These are phyloP conservation scores for Sclerotiophoma versabilis DNA, from an alignment of 2,329 filamentous ascomycete species.

Conservation along the genomic window DNA sequence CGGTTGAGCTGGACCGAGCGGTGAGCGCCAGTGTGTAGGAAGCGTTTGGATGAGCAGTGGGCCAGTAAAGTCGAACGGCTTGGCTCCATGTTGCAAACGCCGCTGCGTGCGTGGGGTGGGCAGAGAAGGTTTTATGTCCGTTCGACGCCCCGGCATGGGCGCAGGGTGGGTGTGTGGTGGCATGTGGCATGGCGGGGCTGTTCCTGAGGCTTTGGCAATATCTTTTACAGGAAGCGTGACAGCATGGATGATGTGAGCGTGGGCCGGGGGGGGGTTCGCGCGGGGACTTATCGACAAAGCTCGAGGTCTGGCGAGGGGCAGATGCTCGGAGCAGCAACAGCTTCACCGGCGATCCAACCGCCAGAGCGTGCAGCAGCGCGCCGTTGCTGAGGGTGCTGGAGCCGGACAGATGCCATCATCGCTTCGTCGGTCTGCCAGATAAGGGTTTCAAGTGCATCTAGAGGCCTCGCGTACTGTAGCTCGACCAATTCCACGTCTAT, in stretches of 20 bases:
- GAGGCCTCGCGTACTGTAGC: slow-evolving; percentile 1
- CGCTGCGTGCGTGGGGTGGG: slow-evolving; percentile 32
- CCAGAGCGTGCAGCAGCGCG: not conserved
- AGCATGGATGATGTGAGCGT: slow-evolving; percentile 21
- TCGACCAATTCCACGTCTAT: slow-evolving; percentile 5
- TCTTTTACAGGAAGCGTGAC: slow-evolving; percentile 17
- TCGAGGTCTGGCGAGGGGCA: slow-evolving; percentile 14
- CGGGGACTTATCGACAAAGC: slow-evolving; percentile 18
- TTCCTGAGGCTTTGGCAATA: slow-evolving; percentile 25
- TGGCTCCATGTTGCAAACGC: slow-evolving; percentile 21
- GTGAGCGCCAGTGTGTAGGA: slow-evolving; percentile 19
- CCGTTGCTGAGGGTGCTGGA: slow-evolving; percentile 3
- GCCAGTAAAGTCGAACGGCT: slow-evolving; percentile 21
- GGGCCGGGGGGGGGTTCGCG: slow-evolving; percentile 11
- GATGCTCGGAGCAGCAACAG: slow-evolving; percentile 10
- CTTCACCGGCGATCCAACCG: slow-evolving; percentile 12
- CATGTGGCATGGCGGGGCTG: slow-evolving; percentile 21
- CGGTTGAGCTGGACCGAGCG: slow-evolving; percentile 17
- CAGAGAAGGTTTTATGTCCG: slow-evolving; percentile 26
- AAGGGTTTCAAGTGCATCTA: slow-evolving; percentile 4
- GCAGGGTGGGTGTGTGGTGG: slow-evolving; percentile 5
- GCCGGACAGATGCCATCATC: slow-evolving; percentile 10
- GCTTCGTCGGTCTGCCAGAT: slow-evolving; percentile 7
- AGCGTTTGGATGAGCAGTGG: slow-evolving; percentile 22
- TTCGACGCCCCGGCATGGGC: slow-evolving; percentile 22